These are phyloP conservation scores for Agapanthus africanus DNA, from an alignment of 106 monocot genomes.

Conservation along the genomic window DNA sequence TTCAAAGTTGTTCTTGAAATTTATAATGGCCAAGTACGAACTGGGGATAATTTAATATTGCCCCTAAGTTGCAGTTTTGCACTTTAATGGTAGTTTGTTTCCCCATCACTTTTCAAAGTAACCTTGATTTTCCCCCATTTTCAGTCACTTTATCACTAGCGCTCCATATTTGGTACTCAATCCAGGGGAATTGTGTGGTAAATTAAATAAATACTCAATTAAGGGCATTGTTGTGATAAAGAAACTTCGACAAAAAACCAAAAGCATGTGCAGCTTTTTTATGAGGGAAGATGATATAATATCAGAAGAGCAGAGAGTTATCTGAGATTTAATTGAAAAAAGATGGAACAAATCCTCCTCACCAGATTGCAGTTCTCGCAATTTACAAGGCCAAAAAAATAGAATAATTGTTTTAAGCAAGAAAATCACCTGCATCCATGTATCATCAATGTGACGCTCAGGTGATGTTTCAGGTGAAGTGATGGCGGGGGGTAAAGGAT, in stretches of 20 bases:
- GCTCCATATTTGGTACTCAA: too few species aligned
- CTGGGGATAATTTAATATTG: background rate
- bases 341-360: background rate
- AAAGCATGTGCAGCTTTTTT: background rate
- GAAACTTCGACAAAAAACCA: too few species aligned
- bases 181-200: too few species aligned
- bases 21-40: too few species aligned
- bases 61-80: background rate
- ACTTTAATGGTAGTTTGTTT: background rate
- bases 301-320: background rate
- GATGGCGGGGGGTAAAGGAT: slow-evolving; percentile 89
- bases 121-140: too few species aligned
- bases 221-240: too few species aligned
- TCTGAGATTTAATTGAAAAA: slow-evolving; percentile 1
- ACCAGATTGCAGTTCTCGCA: too few species aligned
- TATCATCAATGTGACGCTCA: slow-evolving; percentile 88
- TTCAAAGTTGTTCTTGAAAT: too few species aligned
- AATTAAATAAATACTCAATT: too few species aligned
- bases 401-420: background rate
- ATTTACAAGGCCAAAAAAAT: too few species aligned
- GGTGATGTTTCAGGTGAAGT: slow-evolving; percentile 84
- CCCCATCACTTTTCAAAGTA: background rate
- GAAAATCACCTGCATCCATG: slow-evolving; percentile 96
- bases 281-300: background rate
- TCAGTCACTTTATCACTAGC: too few species aligned